Evolutionary conservation across 495 filamentous ascomycete genomes (phyloP), one percentile per base, ranked within the genome.

Genomic region (Neurospora tetrasperma): DNA sequence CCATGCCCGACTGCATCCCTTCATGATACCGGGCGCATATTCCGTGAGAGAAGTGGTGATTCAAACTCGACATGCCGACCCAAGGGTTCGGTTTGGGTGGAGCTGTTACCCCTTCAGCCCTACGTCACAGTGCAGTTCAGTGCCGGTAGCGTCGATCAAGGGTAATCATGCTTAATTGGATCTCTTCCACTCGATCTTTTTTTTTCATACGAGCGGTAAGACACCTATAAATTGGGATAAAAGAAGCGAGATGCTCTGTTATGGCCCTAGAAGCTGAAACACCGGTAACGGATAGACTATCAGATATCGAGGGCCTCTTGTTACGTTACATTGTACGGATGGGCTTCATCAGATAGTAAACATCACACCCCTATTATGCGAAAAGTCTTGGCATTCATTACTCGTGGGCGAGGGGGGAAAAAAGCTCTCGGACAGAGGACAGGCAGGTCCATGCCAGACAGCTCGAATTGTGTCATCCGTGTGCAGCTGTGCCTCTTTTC

Each of bases 121-220:
- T 73, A 73, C 72, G 72, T 73, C 72, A 73, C 72, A 18, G 41
- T 73, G 72, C 72, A 59, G 69, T 73, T 42, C 11, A 46, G 31
- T 42, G 39, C 31, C 42, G 42, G 59, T 43, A 71, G 40, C 42
- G 43, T 70, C 69, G 72, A 73, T 71, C 72, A 73, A 66, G 54
- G 54, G 54, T 35, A 66, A 66, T 66, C 54, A 66, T 66, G 27
- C 54, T 66, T 66, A 66, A 18, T 66, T 66, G 8, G 27, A 66
- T 66, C 54, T 35, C 27, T 66, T 66, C 16, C 12, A 18, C 54
- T 35, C 54, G 54, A 31, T 66, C 27, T 14, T 16, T 31, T 23
- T 23, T 23, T 5, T 62, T 62, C 54, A 14, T 62, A 23, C 31
- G 23, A 62, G 54, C 23, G 12, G 54, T 31, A 62, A 62, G 11